Conservation (phyloP, 2,329 filamentous ascomycete genomes). For the Ophiostoma angusticollis region DNA sequence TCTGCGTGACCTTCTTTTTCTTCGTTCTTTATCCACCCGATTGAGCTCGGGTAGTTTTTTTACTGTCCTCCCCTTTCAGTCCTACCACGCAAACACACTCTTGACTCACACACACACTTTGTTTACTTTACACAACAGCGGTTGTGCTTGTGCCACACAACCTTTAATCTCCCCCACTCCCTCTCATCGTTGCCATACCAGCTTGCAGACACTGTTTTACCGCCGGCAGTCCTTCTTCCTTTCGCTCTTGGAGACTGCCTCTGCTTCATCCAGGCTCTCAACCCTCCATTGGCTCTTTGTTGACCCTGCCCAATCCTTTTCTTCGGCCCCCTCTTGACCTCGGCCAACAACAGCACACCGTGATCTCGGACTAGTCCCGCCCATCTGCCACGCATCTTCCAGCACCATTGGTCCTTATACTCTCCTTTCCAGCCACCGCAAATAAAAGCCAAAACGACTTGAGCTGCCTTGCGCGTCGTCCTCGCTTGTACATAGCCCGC, state of each 20-base stretch:
- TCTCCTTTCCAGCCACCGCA: slow-evolving; percentile 1
- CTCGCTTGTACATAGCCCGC: neutral
- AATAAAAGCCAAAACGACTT: neutral
- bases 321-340: neutral
- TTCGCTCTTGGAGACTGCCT: neutral
- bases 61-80: too few species aligned
- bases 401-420: neutral
- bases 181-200: too few species aligned
- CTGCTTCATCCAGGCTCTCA: neutral
- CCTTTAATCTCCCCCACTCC: neutral
- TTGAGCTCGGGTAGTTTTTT: too few species aligned
- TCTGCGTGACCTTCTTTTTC: neutral
- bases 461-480: neutral
- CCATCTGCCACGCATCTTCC: neutral
- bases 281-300: slow-evolving; percentile 1
- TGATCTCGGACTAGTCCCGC: neutral
- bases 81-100: too few species aligned
- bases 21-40: neutral
- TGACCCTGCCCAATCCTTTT: neutral
- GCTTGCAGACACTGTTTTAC: too few species aligned
- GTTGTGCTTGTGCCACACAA: neutral
- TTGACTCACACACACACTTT: neutral
- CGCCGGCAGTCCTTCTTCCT: neutral
- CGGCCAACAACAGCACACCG: neutral
- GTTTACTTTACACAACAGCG: slow-evolving; percentile 6